Evolutionary conservation across 192 early-diverging fungal genomes (phyloP).

Genomic region (Coemansia sp.): DNA sequence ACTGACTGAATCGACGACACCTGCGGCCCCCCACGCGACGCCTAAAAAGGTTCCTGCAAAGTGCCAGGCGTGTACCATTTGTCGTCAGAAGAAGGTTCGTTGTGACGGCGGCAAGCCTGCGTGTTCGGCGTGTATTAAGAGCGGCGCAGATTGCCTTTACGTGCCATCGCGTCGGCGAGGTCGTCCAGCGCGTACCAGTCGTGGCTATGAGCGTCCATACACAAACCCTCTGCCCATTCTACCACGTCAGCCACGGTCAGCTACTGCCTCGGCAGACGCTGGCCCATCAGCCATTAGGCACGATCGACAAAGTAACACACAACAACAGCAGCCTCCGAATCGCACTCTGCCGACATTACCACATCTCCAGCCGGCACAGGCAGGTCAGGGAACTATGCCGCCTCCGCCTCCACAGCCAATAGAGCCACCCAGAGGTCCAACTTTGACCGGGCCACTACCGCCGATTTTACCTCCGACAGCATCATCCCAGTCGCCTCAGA

Average conservation of each 20-base stretch:
- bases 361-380: conserved; percentile 43
- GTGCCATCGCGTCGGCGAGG: conserved; percentile 54
- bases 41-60: conserved; percentile 37
- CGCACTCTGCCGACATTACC: conserved; percentile 45
- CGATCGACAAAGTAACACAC: conserved; percentile 18
- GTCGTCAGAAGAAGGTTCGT: conserved; percentile 55
- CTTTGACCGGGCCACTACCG: conserved; percentile 24
- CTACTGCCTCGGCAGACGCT: conserved; percentile 6
- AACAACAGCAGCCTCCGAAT: conserved; percentile 20
- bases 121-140: conserved; percentile 50
- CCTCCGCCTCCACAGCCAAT: conserved; percentile 48
- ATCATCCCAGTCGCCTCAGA: background rate
- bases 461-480: conserved; percentile 30
- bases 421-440: conserved; percentile 11
- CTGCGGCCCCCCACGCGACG: conserved; percentile 5
- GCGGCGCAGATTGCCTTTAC: conserved; percentile 46
- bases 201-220: conserved; percentile 53
- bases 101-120: conserved; percentile 54
- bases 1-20: conserved; percentile 9
- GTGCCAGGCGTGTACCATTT: conserved; percentile 57
- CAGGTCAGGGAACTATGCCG: conserved; percentile 46
- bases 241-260: conserved; percentile 36
- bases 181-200: conserved; percentile 44
- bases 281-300: conserved; percentile 12
- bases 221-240: conserved; percentile 53